Base-by-base conservation (phyloP, 2,329 filamentous ascomycete species). In the Microcyclospora pomicola region DNA sequence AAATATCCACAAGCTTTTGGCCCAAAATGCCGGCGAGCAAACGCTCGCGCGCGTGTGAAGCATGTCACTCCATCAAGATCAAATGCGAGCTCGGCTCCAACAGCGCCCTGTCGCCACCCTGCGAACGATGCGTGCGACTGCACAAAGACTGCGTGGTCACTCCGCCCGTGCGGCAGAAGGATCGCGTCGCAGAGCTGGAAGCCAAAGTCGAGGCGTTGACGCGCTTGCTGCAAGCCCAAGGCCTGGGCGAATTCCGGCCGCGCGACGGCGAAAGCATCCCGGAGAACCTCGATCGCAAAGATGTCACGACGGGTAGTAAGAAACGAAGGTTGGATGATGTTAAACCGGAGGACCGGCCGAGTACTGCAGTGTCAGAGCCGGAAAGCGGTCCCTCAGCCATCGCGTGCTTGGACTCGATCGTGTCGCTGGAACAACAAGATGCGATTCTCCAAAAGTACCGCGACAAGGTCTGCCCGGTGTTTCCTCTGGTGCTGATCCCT, bases 161-260 rank as follows among this genome's bases (percentile, higher is more conserved):
- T 3, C 37, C 40, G 2, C 49, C 51, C 4, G 49, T 49, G 33
- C 42, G 51, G 14, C 48, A 50, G 24, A 47, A 46, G 33, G 44
- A 50, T 37, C 35, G 43, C 14, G 44, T 50, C 11, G 46, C 47
- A 5, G 52, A 55, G 33, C 46, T 56, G 5, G 54, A 56, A 36
- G 49, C 50, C 9, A 45, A 52, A 40, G 49, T 56, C 3, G 50
- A 48, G n/a, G 40, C 44, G 9, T 40, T 55, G 35, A 54, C 50
- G 16, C 38, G 39, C 34, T 36, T 53, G 34, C 44, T 55, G 9
- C 39, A 47, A 13, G 38, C 44, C 10, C 51, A 55, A 40, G 44
- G 45, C 6, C 46, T 52, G 14, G 30, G 30, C 33, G 32, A 45
- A 31, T 34, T 47, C 12, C 33, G 39, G 6, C 16, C 15, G 14